Evolutionary conservation across 352 stramenopile genomes (phyloP).

Genomic region (Pseudoperonospora humuli): DNA sequence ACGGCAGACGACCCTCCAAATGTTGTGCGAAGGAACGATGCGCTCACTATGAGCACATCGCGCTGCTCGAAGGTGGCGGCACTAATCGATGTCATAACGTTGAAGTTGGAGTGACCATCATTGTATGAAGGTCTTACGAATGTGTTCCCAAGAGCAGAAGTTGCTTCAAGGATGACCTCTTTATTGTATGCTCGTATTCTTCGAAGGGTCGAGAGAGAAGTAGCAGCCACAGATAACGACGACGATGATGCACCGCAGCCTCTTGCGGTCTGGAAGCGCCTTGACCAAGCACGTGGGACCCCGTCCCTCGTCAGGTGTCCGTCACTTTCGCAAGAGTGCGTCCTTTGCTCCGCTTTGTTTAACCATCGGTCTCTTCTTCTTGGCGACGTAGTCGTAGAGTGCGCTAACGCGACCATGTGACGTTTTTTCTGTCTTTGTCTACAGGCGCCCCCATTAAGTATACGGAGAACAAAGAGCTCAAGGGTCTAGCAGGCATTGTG

Average conservation of each 20-base stretch:
- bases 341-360: not conserved
- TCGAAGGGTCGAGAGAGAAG: constrained; percentile 12
- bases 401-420: not conserved
- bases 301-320: constrained; percentile 30
- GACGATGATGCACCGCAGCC: constrained; percentile 41
- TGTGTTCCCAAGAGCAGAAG: not conserved
- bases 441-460: constrained; percentile 52
- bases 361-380: not conserved
- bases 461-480: constrained; percentile 77
- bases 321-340: constrained; percentile 74
- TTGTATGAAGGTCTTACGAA: constrained; percentile 3
- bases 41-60: too few relatives aligned
- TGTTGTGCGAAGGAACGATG: too few relatives aligned
- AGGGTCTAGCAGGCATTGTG: constrained; percentile 49
- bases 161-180: constrained; percentile 1
- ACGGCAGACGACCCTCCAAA: too few relatives aligned
- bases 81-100: not conserved
- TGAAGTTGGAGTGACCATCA: constrained; percentile 3
- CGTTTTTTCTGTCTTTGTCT: not conserved
- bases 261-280: constrained; percentile 34
- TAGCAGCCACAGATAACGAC: not conserved
- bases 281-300: constrained; percentile 22
- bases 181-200: constrained; percentile 3
- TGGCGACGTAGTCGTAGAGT: not conserved
- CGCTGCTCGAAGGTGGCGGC: too few relatives aligned